Evolutionary conservation across 2,329 filamentous ascomycete species (phyloP).

Genomic region (Graphiopsis chlorocephala): DNA sequence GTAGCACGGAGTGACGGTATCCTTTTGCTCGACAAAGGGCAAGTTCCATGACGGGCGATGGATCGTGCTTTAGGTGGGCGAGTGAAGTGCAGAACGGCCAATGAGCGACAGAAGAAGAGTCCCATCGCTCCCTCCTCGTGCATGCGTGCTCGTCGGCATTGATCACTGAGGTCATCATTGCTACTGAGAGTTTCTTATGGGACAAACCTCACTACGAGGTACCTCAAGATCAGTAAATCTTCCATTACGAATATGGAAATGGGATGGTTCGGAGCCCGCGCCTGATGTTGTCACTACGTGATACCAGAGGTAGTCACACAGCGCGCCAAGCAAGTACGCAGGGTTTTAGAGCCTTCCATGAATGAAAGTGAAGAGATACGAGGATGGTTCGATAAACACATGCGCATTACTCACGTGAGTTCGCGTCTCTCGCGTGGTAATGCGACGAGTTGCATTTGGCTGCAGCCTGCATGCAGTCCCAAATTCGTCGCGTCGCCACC

Average conservation of each 20-base stretch:
- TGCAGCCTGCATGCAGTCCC: neutral
- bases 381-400: neutral
- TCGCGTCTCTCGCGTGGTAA: neutral
- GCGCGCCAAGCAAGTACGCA: no score
- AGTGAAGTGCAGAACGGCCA: neutral
- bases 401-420: neutral
- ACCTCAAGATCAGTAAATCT: neutral
- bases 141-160: neutral
- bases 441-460: neutral
- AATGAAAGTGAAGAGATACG: no score
- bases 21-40: neutral
- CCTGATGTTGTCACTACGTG: neutral
- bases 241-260: no score
- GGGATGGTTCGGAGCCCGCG: no score
- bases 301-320: neutral
- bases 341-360: no score
- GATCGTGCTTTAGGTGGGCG: neutral
- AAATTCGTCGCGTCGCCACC: neutral
- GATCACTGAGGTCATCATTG: neutral
- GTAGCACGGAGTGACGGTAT: neutral
- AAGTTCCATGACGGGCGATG: no score
- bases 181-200: neutral
- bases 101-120: neutral
- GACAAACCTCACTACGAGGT: neutral
- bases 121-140: neutral